Base-by-base conservation (phyloP, 441 rosid species). In the Raphanus hybrid region DNA sequence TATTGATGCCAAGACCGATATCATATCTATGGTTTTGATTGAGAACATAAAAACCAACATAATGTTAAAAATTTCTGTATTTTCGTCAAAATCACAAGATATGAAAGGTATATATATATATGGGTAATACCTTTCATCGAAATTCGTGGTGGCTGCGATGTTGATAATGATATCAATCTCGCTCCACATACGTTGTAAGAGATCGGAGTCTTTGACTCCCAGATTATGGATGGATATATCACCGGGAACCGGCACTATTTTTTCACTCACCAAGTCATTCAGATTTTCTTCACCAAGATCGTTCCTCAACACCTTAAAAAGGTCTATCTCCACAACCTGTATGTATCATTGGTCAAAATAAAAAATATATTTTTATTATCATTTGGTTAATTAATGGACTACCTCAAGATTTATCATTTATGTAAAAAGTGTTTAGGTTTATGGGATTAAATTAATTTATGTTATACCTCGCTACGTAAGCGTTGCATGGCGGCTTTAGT, bases 141-240 rank as follows among this genome's bases (percentile, higher is more conserved):
- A 94, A 65, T 81, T 92, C 64, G 97, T 92, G 0, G 95, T 89
- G 27, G 98, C 99, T 39, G 98, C 99, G 18, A 90, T 76, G 78
- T 94, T 94, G 41, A 94, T 75, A 3, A 87, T 70, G 39, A 82
- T 78, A 63, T 94, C 96, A 11, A 90, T 63, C 64, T 87, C 87
- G 15, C 60, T 86, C 77, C 65, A 74, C 90, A 92, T 86, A 58
- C 72, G 82, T 52, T 88, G 82, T 43, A 75, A 71, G 69, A 92
- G 74, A 60, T 66, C 75, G 9, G 83, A 52, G 71, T 86, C 90
- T 52, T 78, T 75, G 16, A 92, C 34, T 18, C 97, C 98, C 76
- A 94, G 66, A 35, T 86, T 87, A 63, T 84, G 86, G 5, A 10
- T 8, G 8, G 92, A 75, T 62, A 94, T 85, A 80, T 94, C 99